Percentiles rank a stretch among this genome's conserved stretches.
Conservation (phyloP, 1,284 basidiomycete genomes). For the Caloboletus inedulis region DNA sequence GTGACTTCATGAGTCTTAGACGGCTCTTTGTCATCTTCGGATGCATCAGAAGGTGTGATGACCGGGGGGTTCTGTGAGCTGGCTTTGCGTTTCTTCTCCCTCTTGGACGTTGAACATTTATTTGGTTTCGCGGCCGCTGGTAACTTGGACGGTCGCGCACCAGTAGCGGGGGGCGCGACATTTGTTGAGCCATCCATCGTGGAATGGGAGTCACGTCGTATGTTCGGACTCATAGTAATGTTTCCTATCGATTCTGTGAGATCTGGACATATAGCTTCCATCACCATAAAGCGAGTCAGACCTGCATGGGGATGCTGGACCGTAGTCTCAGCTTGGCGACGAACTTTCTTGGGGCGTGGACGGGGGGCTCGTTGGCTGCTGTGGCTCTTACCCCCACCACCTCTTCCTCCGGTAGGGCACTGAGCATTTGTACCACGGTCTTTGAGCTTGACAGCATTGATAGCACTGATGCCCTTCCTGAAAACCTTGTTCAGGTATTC, state of each 20-base stretch:
- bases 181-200: not conserved
- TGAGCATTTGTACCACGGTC: not conserved
- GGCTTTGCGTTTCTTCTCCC: slow-evolving; percentile 24
- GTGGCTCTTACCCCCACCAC: not conserved
- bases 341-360: not conserved
- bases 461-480: slow-evolving; percentile 3
- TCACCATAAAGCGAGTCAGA: slow-evolving; percentile 2
- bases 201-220: not conserved
- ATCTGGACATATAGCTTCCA: not conserved
- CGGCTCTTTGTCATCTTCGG: slow-evolving; percentile 18
- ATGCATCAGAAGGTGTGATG: slow-evolving; percentile 20
- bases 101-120: slow-evolving; percentile 1
- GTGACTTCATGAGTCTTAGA: not conserved
- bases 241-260: slow-evolving; percentile 5
- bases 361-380: not conserved
- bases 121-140: not conserved
- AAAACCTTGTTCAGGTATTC: not conserved
- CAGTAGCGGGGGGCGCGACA: not conserved
- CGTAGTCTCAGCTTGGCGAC: not conserved
- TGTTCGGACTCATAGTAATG: not conserved
- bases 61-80: slow-evolving; percentile 20
- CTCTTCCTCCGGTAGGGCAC: not conserved
- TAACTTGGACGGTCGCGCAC: not conserved
- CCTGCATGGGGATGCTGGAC: slow-evolving; percentile 7
- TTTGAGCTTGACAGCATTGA: slow-evolving; percentile 13